Conservation (phyloP, 139 green algal genomes). For the Micractinium sp. region DNA sequence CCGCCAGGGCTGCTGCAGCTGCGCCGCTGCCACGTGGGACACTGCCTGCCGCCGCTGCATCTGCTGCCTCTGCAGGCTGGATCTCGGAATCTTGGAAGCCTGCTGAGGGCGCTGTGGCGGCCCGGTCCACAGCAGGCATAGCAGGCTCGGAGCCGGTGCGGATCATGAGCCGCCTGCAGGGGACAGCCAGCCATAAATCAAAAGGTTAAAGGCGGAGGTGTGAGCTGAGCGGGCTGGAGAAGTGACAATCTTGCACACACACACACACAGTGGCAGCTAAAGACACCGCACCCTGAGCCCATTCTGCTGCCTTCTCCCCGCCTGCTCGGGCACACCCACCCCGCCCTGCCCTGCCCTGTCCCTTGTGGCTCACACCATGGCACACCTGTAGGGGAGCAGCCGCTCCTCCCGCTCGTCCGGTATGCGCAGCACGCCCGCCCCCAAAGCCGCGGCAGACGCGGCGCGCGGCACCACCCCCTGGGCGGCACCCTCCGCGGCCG, state of each 20-base stretch:
- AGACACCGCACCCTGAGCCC: background rate
- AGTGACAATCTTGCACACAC: no score
- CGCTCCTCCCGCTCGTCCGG: constrained; percentile 27
- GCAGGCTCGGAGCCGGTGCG: constrained; percentile 22
- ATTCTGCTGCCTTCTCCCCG: background rate
- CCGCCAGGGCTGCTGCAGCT: background rate
- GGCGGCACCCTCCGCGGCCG: background rate
- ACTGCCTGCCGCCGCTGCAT: background rate
- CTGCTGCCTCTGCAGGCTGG: background rate
- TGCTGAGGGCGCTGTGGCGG: background rate
- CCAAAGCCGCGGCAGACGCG: background rate
- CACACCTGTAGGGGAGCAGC: constrained; percentile 28
- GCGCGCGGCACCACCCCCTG: background rate
- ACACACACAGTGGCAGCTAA: no score
- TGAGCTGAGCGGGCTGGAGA: background rate
- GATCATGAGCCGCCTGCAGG: constrained; percentile 31
- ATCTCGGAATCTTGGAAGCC: constrained; percentile 5
- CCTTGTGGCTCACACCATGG: no score
- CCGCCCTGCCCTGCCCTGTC: no score
- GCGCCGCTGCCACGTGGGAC: background rate
- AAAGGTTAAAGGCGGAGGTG: background rate
- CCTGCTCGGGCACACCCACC: background rate
- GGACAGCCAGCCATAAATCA: background rate
- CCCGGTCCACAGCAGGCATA: background rate
- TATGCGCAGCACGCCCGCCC: constrained; percentile 20